phyloP scores from a whole-genome alignment of 2,329 filamentous ascomycete genomes.

The Cadophora malorum region DNA sequence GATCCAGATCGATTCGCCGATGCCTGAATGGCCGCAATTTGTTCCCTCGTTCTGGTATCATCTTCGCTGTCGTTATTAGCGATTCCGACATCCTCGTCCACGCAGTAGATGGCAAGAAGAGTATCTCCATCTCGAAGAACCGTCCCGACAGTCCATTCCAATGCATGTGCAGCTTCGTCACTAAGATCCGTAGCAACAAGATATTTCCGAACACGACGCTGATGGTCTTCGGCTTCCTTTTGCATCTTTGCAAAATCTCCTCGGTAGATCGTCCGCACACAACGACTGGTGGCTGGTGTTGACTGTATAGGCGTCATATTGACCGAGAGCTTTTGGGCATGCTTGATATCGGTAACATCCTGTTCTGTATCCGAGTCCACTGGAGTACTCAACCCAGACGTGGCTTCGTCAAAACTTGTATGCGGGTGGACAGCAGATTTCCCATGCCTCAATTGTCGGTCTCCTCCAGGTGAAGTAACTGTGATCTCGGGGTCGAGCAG shows the following conservation, averaged over 20 bases:
- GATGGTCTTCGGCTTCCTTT: conserved; percentile 78
- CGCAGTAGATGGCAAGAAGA: conserved; percentile 88
- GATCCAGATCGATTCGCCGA: conserved; percentile 46
- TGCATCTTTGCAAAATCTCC: conserved; percentile 83
- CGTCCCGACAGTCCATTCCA: conserved; percentile 98
- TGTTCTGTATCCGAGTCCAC: conserved; percentile 87
- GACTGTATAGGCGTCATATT: conserved; percentile 81
- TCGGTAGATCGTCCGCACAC: conserved; percentile 87
- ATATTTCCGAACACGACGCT: conserved; percentile 84
- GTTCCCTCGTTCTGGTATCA: conserved; percentile 77
- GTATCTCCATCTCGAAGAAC: conserved; percentile 94
- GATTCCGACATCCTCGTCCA: conserved; percentile 83
- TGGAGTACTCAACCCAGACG: conserved; percentile 60
- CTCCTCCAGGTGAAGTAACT: conserved; percentile 66
- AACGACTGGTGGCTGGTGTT: conserved; percentile 77
- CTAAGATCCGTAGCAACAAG: conserved; percentile 95
- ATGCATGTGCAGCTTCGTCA: conserved; percentile 89
- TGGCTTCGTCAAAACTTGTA: conserved; percentile 75
- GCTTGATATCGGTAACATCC: conserved; percentile 82
- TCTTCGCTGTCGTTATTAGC: conserved; percentile 53
- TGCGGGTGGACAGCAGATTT: conserved; percentile 76
- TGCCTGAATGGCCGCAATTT: conserved; percentile 73
- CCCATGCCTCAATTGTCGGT: conserved; percentile 55
- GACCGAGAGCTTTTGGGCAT: conserved; percentile 84
- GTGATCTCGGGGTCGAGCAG: conserved; percentile 67